phyloP scores from a whole-genome alignment of 306 rosid genomes.

The Cucumis hystrix region DNA sequence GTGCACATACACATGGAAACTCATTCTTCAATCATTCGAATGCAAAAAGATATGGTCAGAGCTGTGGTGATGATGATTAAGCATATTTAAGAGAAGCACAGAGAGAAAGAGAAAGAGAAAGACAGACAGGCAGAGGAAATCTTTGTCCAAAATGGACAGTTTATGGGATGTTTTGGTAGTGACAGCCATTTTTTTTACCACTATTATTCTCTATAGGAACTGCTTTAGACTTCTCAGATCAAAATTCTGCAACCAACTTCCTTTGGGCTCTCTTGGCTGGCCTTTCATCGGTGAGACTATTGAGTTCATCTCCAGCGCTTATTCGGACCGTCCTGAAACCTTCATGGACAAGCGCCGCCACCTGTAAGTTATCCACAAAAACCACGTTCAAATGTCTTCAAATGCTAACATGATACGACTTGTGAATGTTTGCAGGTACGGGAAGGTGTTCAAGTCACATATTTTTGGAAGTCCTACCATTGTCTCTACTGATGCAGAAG shows the following conservation, averaged over 20 bases:
- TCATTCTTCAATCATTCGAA: slow-evolving; percentile 23
- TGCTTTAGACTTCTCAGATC: slow-evolving; percentile 28
- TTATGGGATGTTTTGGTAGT: slow-evolving; percentile 41
- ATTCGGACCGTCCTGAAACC: slow-evolving; percentile 81
- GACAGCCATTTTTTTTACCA: slow-evolving; percentile 27
- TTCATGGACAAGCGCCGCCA: slow-evolving; percentile 66
- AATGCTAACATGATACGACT: neutral
- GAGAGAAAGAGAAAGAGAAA: slow-evolving; percentile 9
- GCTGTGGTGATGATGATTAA: slow-evolving; percentile 35
- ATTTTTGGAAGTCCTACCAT: slow-evolving; percentile 88
- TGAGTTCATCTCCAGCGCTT: slow-evolving; percentile 68
- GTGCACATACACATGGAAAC: slow-evolving; percentile 36
- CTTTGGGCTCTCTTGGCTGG: slow-evolving; percentile 81
- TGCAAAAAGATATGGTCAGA: slow-evolving; percentile 15
- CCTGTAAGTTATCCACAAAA: slow-evolving; percentile 27
- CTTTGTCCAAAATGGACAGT: slow-evolving; percentile 38
- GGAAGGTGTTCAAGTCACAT: slow-evolving; percentile 93
- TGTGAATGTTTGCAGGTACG: slow-evolving; percentile 39
- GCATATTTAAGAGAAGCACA: slow-evolving; percentile 41
- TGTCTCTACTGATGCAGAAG: slow-evolving; percentile 85
- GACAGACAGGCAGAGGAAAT: slow-evolving; percentile 15
- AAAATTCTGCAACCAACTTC: slow-evolving; percentile 33
- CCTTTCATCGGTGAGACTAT: slow-evolving; percentile 88
- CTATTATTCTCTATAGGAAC: slow-evolving; percentile 31
- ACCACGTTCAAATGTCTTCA: neutral